phyloP scores from a whole-genome alignment of 2,329 filamentous ascomycete species.

The Periglandula ipomoeae region DNA sequence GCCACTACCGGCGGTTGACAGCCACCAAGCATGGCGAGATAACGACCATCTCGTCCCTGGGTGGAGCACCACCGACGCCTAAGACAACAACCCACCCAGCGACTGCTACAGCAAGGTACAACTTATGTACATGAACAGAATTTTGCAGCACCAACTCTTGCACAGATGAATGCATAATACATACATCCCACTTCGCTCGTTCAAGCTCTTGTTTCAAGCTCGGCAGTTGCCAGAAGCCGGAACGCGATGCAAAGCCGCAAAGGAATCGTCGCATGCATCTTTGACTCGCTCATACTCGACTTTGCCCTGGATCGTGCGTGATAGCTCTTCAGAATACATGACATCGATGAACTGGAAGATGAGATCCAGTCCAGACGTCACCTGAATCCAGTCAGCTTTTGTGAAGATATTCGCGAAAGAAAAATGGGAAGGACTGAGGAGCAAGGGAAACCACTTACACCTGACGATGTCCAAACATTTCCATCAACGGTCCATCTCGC shows the following conservation, averaged over 20 bases:
- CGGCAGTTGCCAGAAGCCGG: conserved; percentile 6
- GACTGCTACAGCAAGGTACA: too few species aligned
- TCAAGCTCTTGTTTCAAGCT: too few species aligned
- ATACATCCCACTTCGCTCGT: too few species aligned
- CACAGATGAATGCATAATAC: too few species aligned
- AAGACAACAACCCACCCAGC: too few species aligned
- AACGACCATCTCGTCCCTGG: neutral
- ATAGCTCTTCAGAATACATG: conserved; percentile 5
- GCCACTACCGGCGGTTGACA: too few species aligned
- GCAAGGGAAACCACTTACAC: conserved; percentile 23
- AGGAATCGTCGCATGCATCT: conserved; percentile 14
- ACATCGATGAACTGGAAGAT: conserved; percentile 13
- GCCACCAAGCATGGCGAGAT: too few species aligned
- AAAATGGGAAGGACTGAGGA: neutral
- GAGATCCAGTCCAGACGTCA: conserved; percentile 11
- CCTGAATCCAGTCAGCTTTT: conserved; percentile 5
- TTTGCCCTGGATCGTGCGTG: conserved; percentile 5
- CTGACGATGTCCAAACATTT: conserved; percentile 56
- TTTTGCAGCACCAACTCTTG: too few species aligned
- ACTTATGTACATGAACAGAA: too few species aligned
- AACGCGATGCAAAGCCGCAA: conserved; percentile 9
- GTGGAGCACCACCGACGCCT: too few species aligned
- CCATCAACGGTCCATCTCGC: conserved; percentile 58
- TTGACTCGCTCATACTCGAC: conserved; percentile 10
- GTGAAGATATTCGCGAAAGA: too few species aligned